phyloP scores from a whole-genome alignment of 495 filamentous ascomycete species.

The Neurospora pannonica region DNA sequence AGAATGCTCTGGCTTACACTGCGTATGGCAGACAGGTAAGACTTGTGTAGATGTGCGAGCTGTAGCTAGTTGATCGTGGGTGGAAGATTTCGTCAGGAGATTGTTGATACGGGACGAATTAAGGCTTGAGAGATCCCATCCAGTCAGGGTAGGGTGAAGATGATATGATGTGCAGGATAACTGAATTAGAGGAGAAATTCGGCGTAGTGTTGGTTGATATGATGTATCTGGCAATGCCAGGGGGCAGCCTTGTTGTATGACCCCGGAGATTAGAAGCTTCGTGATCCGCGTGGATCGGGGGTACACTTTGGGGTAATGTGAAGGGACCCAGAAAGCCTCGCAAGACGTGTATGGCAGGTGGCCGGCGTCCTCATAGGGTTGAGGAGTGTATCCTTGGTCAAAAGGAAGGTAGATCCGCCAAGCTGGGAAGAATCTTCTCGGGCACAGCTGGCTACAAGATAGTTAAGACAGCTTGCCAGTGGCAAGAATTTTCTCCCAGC shows the following conservation, averaged over 20 bases:
- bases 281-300: neutral
- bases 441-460: neutral
- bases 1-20: neutral
- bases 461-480: neutral
- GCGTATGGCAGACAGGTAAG: neutral
- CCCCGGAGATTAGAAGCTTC: neutral
- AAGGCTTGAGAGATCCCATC: neutral
- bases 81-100: neutral
- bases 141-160: neutral
- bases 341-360: neutral
- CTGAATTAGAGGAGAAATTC: neutral
- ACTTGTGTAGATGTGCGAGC: neutral
- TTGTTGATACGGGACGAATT: neutral
- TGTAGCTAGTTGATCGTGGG: neutral
- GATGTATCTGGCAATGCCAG: neutral
- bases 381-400: neutral
- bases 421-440: neutral
- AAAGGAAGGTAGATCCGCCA: neutral
- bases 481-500: neutral
- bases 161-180: neutral
- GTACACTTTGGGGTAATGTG: neutral
- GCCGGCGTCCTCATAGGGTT: neutral
- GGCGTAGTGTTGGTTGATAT: neutral
- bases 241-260: neutral
- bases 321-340: neutral